Conservation (phyloP, 1,284 basidiomycete genomes). For the Mycosarcoma mackinlayi region DNA sequence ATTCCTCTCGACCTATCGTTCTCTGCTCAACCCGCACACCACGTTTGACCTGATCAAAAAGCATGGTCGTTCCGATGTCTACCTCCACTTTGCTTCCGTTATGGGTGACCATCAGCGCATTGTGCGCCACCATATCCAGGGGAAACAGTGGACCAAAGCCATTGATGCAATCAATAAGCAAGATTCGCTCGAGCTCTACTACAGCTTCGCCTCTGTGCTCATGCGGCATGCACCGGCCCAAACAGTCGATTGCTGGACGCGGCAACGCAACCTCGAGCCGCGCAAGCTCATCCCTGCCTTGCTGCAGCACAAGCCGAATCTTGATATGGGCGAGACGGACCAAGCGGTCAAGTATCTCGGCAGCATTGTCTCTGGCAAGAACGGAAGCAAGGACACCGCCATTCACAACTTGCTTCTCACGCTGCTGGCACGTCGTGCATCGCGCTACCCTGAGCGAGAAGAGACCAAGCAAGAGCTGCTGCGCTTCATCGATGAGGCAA, state of each 20-base stretch:
- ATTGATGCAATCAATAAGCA: slow-evolving; percentile 83
- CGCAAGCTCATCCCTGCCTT: slow-evolving; percentile 88
- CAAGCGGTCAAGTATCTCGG: slow-evolving; percentile 86
- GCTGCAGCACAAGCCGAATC: slow-evolving; percentile 77
- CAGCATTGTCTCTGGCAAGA: slow-evolving; percentile 82
- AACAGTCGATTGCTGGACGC: slow-evolving; percentile 90
- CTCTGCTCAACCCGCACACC: slow-evolving; percentile 83
- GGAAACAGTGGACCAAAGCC: slow-evolving; percentile 90
- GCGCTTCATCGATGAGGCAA: slow-evolving; percentile 85
- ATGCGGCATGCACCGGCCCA: slow-evolving; percentile 86
- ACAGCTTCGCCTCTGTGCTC: slow-evolving; percentile 88
- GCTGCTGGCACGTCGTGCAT: slow-evolving; percentile 74
- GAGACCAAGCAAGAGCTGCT: slow-evolving; percentile 81
- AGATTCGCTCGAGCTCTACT: slow-evolving; percentile 86
- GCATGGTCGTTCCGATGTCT: slow-evolving; percentile 91
- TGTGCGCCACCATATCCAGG: slow-evolving; percentile 89
- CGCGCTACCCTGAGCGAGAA: slow-evolving; percentile 13
- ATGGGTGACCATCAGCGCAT: slow-evolving; percentile 86
- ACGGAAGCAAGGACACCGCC: slow-evolving; percentile 81
- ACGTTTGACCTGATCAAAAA: slow-evolving; percentile 91
- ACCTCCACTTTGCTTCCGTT: slow-evolving; percentile 86
- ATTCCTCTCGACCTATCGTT: slow-evolving; percentile 82
- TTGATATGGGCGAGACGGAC: slow-evolving; percentile 70
- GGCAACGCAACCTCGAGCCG: slow-evolving; percentile 82
- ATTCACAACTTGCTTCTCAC: slow-evolving; percentile 95